Conservation (phyloP, 495 filamentous ascomycete species). For the Talaromyces liani region DNA sequence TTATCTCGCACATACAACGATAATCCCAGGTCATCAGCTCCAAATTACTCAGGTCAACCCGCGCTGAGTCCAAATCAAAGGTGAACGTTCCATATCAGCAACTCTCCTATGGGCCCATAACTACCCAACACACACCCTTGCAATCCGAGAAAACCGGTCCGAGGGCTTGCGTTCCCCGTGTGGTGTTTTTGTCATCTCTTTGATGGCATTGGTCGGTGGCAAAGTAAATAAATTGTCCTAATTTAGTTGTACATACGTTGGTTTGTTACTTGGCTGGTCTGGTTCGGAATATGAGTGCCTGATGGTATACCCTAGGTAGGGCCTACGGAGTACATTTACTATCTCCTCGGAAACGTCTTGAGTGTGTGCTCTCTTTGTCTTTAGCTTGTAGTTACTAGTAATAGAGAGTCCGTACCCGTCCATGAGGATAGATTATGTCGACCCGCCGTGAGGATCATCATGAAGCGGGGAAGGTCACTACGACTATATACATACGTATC, state of each 20-base stretch:
- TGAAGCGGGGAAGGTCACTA: neutral
- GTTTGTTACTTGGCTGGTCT: neutral
- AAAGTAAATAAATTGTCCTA: neutral
- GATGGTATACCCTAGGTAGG: neutral
- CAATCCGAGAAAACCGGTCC: neutral
- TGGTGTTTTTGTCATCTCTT: neutral
- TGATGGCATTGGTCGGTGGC: neutral
- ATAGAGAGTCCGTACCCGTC: neutral
- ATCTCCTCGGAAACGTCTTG: neutral
- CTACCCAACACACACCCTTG: neutral
- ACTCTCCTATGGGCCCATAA: neutral
- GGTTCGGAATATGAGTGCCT: neutral
- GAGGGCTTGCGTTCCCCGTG: neutral
- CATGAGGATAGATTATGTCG: neutral
- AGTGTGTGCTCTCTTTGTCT: neutral
- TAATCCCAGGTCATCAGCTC: neutral
- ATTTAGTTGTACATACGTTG: neutral
- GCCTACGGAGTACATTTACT: neutral
- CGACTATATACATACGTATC: neutral
- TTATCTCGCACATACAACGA: neutral
- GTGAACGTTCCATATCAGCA: neutral
- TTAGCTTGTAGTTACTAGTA: neutral
- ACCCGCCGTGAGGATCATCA: neutral
- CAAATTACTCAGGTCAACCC: neutral
- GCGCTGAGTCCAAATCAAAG: neutral